Evolutionary conservation across 345 rosid species (phyloP).

Genomic region (Eucalyptus globulus): DNA sequence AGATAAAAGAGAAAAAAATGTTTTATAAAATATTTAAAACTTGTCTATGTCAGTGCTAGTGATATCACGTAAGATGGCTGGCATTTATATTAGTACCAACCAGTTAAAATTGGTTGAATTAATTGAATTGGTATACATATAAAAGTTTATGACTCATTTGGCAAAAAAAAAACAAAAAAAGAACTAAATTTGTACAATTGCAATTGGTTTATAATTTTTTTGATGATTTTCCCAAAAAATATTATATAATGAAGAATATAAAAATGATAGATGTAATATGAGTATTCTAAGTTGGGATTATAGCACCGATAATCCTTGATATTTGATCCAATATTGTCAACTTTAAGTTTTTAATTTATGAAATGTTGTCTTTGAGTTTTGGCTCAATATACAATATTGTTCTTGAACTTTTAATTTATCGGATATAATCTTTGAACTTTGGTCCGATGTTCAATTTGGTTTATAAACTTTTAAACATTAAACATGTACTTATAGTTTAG

Average conservation of each 20-base stretch:
- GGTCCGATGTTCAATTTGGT: fast-evolving
- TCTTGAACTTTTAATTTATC: fast-evolving
- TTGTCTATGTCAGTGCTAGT: fast-evolving
- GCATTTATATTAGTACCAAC: fast-evolving
- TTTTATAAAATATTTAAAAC: no score
- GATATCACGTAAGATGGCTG: fast-evolving
- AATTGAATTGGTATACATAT: fast-evolving
- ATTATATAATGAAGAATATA: background rate
- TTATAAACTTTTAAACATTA: no score
- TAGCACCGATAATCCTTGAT: background rate
- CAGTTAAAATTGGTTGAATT: no score
- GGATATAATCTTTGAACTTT: background rate
- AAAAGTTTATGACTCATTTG: no score
- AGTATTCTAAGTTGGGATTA: background rate
- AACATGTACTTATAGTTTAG: background rate
- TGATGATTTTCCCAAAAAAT: no score
- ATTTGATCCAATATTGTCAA: background rate
- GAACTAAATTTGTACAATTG: fast-evolving
- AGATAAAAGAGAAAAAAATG: no score
- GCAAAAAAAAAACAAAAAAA: no score
- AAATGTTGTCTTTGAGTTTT: background rate
- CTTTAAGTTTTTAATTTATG: background rate
- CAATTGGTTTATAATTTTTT: fast-evolving
- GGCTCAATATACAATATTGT: fast-evolving
- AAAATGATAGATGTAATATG: background rate